Conservation (phyloP, 2,329 filamentous ascomycete species). For the Cladosporium sp. region DNA sequence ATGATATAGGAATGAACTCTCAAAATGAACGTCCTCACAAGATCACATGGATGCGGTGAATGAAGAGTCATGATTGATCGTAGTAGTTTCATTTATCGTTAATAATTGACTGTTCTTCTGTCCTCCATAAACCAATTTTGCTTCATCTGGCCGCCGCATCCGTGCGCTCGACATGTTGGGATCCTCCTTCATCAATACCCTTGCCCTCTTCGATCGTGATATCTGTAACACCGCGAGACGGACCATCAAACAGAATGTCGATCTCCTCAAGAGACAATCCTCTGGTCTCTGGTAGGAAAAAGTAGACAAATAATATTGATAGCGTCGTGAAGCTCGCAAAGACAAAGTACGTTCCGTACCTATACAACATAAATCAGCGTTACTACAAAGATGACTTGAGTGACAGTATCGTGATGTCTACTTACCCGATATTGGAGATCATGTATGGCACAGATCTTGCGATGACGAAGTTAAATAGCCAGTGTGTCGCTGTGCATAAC, state of each 20-base stretch:
- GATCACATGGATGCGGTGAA: not conserved
- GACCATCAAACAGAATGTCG: slow-evolving; percentile 46
- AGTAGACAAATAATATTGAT: slow-evolving; percentile 38
- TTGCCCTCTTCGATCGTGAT: slow-evolving; percentile 32
- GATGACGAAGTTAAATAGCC: slow-evolving; percentile 29
- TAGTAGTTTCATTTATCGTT: not conserved
- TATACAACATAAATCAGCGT: not conserved
- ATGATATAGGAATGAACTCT: not conserved
- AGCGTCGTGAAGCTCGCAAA: slow-evolving; percentile 29
- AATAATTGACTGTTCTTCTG: not conserved
- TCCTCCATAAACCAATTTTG: not conserved
- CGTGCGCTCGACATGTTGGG: slow-evolving; percentile 3
- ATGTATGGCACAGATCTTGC: slow-evolving; percentile 24
- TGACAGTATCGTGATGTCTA: not conserved
- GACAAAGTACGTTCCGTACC: slow-evolving; percentile 23
- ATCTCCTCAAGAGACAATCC: slow-evolving; percentile 42
- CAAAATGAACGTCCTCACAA: not conserved
- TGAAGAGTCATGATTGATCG: not conserved
- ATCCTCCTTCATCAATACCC: slow-evolving; percentile 13
- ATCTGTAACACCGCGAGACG: slow-evolving; percentile 39
- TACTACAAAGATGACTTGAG: not conserved
- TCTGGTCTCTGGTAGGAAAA: slow-evolving; percentile 43
- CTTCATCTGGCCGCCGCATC: not conserved
- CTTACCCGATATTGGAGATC: slow-evolving; percentile 17
- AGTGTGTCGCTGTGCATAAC: slow-evolving; percentile 23